Percentiles rank a stretch among this genome's conserved stretches.
phyloP scores from a whole-genome alignment of 2,329 filamentous ascomycete species.

The Talaromyces pinophilus region DNA sequence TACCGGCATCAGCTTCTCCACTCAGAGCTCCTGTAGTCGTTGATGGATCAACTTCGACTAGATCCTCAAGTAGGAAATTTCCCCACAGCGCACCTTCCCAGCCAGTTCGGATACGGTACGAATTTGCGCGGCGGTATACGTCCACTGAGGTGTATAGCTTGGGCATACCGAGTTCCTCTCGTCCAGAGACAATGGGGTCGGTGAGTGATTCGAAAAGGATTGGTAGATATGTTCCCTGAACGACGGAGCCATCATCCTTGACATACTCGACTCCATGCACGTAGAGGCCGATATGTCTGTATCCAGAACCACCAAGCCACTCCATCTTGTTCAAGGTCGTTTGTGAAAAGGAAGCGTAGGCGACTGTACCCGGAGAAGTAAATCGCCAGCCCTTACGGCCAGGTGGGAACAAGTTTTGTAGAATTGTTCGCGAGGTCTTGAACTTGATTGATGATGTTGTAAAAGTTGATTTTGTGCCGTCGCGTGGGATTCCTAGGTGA shows the following conservation, averaged over 20 bases:
- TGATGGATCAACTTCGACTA: constrained; percentile 32
- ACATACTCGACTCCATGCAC: constrained; percentile 63
- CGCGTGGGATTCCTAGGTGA: constrained; percentile 33
- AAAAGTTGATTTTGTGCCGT: constrained; percentile 39
- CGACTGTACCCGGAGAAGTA: constrained; percentile 47
- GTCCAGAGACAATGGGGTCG: constrained; percentile 61
- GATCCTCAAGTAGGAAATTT: constrained; percentile 40
- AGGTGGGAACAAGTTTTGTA: constrained; percentile 54
- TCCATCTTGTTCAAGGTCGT: constrained; percentile 55
- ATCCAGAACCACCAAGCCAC: constrained; percentile 63
- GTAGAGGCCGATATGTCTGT: constrained; percentile 60
- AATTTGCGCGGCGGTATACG: constrained; percentile 39
- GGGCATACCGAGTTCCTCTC: constrained; percentile 64
- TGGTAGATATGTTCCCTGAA: constrained; percentile 58
- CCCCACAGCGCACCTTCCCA: constrained; percentile 49
- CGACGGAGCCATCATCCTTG: constrained; percentile 50
- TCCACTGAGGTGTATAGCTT: constrained; percentile 59
- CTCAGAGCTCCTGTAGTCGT: not conserved
- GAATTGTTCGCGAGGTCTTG: constrained; percentile 52
- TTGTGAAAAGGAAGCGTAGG: constrained; percentile 45
- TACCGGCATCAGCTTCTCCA: constrained; percentile 40
- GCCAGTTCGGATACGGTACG: constrained; percentile 44
- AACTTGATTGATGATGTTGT: constrained; percentile 53
- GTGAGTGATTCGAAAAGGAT: constrained; percentile 60
- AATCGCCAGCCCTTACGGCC: constrained; percentile 44